Percentiles rank a stretch among this genome's conserved stretches.
Conservation (phyloP, 148 eudicot genomes). For the Agrostemma githago region DNA sequence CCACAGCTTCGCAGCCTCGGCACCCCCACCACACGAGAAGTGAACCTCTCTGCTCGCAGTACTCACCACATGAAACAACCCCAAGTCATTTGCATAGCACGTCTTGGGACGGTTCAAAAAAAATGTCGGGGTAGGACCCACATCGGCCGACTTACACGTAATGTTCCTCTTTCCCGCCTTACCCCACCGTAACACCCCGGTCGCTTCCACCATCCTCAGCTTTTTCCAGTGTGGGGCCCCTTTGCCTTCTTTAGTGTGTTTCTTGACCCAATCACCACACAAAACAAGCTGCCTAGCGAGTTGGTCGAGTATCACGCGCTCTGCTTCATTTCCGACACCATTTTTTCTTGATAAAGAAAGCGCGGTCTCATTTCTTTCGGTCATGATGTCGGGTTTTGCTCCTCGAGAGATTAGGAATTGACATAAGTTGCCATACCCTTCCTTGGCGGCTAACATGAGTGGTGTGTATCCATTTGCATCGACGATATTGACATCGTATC, state of each 20-base stretch:
- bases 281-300: constrained; percentile 52
- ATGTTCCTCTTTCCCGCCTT: constrained; percentile 55
- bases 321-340: constrained; percentile 41
- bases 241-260: constrained; percentile 59
- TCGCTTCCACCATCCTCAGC: constrained; percentile 40
- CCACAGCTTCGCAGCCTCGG: constrained; percentile 60
- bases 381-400: constrained; percentile 31
- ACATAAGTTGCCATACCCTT: constrained; percentile 30
- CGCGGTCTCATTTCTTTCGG: constrained; percentile 27
- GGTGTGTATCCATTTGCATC: constrained; percentile 36
- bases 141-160: constrained; percentile 46
- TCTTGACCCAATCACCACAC: constrained; percentile 44
- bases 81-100: constrained; percentile 36
- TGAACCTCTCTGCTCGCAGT: constrained; percentile 56
- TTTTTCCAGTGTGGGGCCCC: constrained; percentile 50
- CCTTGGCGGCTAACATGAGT: constrained; percentile 34
- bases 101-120: constrained; percentile 45
- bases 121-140: constrained; percentile 53
- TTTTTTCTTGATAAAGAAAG: constrained; percentile 32
- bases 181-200: constrained; percentile 64
- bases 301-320: constrained; percentile 46
- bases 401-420: constrained; percentile 35
- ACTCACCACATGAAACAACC: constrained; percentile 60
- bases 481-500: constrained; percentile 26
- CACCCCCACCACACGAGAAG: constrained; percentile 58